Evolutionary conservation across 108 stramenopile genomes (phyloP), one percentile per base, ranked within the genome.

Genomic region (Fragilaria crotonensis): DNA sequence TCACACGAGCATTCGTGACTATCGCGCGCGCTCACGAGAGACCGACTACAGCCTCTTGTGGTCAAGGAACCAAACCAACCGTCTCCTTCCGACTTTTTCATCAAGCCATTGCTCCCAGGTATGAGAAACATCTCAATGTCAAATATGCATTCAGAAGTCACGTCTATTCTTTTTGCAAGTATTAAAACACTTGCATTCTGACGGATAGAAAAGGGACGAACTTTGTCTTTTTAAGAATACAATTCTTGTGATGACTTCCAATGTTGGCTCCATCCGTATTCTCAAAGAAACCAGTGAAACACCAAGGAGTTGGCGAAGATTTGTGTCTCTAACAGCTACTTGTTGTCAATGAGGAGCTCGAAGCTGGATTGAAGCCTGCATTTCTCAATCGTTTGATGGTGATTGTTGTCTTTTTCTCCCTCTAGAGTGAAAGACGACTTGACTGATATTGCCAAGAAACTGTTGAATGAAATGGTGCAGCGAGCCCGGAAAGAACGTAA

Each of bases 341-440:
- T 59, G 78, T 78, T 49, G 96, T 97, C n/a, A 89, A 96, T 66
- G 76, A 75, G n/a, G 96, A 95, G 36, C 83, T 99, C 49, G 75
- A 90, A 31, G 63, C 81, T 32, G 68, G 73, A 25, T 96, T 98
- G 87, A 84, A 85, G 48, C 98, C 97, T 7, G 98, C 98, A 73
- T 78, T 99, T 30, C 72, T 99, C 59, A 99, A 99, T 72, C 89
- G 98, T 19, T 84, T 99, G 54, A 97, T 98, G 62, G 98, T 98
- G 68, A 95, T 98, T 52, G 88, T 98, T 28, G 79, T 96, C 55
- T 99, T 99, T 67, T 78, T 77, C 21, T 89, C 95, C 1, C 74
- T 99, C n/a, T n/a, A n/a, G n/a, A n/a, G 50, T 60, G 28, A 54
- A 63, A 33, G 36, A 59, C 20, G 78, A 97, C 53, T 74, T 99